Conservation (phyloP, 2,329 filamentous ascomycete genomes). For the Magnaporthiopsis poae region DNA sequence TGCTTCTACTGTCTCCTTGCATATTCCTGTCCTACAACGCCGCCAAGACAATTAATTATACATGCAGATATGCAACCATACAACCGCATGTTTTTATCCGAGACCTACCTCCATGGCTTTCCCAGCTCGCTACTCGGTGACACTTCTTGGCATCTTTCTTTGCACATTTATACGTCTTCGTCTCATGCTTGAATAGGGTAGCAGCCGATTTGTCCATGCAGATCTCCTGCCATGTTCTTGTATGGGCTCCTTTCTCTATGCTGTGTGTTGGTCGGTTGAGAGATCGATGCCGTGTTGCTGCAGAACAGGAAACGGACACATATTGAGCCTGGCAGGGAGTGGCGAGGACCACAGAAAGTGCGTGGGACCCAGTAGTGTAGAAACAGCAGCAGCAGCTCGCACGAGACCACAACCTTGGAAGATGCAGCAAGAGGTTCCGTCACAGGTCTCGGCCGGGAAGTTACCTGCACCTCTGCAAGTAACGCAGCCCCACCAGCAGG, state of each 20-base stretch:
- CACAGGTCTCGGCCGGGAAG: not conserved
- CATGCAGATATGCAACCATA: too few species aligned
- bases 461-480: not conserved
- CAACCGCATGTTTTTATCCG: too few species aligned
- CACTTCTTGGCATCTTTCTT: not conserved
- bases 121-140: not conserved
- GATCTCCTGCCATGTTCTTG: not conserved
- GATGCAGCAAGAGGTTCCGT: not conserved
- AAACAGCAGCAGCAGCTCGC: not conserved
- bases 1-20: too few species aligned
- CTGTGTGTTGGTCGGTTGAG: not conserved
- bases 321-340: too few species aligned
- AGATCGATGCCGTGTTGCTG: too few species aligned
- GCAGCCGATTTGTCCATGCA: not conserved
- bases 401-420: not conserved
- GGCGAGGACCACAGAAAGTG: too few species aligned
- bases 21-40: too few species aligned
- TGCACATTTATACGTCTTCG: not conserved
- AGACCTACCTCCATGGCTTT: not conserved
- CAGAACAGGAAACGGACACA: too few species aligned
- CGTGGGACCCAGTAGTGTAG: too few species aligned
- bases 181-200: not conserved
- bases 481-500: not conserved
- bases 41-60: too few species aligned
- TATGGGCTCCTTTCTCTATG: not conserved